Conservation (phyloP, 331 rosid genomes). For the Spiraea crenata region DNA sequence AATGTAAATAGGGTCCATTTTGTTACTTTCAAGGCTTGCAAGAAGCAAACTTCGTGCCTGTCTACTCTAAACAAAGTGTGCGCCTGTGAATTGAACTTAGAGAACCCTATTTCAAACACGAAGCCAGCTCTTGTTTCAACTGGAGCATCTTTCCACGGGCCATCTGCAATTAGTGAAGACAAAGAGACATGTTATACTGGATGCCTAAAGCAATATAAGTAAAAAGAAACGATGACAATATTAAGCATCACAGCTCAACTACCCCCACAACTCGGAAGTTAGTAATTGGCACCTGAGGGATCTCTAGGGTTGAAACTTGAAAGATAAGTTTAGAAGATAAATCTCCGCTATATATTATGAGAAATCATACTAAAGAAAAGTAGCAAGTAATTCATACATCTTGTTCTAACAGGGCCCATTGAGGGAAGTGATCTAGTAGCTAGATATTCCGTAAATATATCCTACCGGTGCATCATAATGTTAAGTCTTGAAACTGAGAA, state of each 20-base stretch:
- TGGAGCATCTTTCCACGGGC: slow-evolving; percentile 71
- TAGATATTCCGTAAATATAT: background rate
- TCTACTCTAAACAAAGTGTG: slow-evolving; percentile 10
- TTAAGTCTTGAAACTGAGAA: background rate
- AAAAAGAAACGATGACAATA: background rate
- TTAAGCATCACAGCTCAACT: background rate
- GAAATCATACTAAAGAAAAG: background rate
- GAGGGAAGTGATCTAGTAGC: slow-evolving; percentile 3
- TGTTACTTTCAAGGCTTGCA: slow-evolving; percentile 10
- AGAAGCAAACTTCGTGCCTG: slow-evolving; percentile 5
- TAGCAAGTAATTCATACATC: background rate
- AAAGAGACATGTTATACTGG: background rate
- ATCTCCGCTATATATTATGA: background rate
- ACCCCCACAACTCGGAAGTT: background rate
- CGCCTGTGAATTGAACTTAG: slow-evolving; percentile 33
- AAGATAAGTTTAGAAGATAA: background rate
- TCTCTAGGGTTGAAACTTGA: background rate
- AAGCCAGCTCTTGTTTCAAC: slow-evolving; percentile 57
- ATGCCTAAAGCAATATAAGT: slow-evolving; percentile 16
- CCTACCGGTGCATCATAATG: background rate
- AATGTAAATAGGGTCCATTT: background rate
- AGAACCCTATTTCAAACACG: slow-evolving; percentile 69
- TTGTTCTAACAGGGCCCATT: slow-evolving; percentile 1
- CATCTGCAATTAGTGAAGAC: slow-evolving; percentile 48
- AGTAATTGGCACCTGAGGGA: slow-evolving; percentile 5